Base-by-base conservation (phyloP, 306 rosid genomes). In the Prunus mongolica region DNA sequence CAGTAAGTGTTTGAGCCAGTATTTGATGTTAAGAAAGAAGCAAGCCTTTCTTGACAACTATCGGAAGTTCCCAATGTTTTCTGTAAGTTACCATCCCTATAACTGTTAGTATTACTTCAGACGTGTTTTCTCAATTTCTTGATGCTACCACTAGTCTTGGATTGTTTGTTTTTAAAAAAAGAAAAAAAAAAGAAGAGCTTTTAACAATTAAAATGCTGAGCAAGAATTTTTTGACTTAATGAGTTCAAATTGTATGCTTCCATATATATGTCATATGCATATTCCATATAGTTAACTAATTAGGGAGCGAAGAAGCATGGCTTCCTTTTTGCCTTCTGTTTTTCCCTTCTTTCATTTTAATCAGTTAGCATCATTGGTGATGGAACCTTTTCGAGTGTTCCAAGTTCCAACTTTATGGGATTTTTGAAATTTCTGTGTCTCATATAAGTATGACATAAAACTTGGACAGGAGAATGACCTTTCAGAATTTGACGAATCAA, bases 51-150 rank as follows among this genome's bases (percentile, higher is more conserved):
- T 92, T 79, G 98, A 95, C 81, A 91, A 88, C 88, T 92, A 92
- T 84, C 82, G 97, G 83, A 92, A 95, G 89, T 95, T 95, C 82
- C 98, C 97, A 74, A 95, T 95, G 98, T 95, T 95, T 78, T 96
- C 98, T 55, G 98, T 95, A 83, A 89, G 97, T 89, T 50, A 61
- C 55, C 73, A 66, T 68, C 70, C 76, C 52, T 22, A 18, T 30
- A n/a, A 38, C 41, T 22, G 20, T 68, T 25, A 20, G 74, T 67
- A 38, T 52, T 44, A 28, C 54, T 65, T 67, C 56, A 71, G 25
- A 65, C 68, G 64, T 76, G 50, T 41, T 77, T 56, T 38, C 34
- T 73, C 50, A 62, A 71, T 62, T 77, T 52, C 65, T 46, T 16
- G 50, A 46, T 12, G 8, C 8, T 72, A 63, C 65, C 65, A 56